These are phyloP conservation scores for Lathyrus aphaca DNA, from an alignment of 306 rosid species.

Conservation along the genomic window DNA sequence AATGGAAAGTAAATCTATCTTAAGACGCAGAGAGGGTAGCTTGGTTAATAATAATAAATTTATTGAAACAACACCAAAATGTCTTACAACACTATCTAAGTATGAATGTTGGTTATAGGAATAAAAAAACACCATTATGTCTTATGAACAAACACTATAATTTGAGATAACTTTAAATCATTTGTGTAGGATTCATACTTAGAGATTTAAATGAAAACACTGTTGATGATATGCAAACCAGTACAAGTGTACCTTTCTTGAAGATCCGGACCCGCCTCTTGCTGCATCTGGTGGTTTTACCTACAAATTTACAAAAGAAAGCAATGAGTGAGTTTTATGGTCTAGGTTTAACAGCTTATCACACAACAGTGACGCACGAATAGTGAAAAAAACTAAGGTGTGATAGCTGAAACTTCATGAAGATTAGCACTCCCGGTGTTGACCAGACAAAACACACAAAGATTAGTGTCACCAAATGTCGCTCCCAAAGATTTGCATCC, in stretches of 20 bases:
- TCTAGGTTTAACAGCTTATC: conserved; percentile 35
- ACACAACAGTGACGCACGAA: neutral
- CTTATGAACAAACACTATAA: neutral
- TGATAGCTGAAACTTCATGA: neutral
- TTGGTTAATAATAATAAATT: conserved; percentile 7
- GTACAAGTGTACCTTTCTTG: conserved; percentile 73
- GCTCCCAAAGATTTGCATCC: too few relatives aligned
- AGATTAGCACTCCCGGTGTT: neutral
- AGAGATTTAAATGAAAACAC: conserved; percentile 30
- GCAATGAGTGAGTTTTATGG: conserved; percentile 1
- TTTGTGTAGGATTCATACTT: neutral
- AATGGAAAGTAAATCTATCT: conserved; percentile 8
- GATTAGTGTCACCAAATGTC: neutral
- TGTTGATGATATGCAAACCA: conserved; percentile 37
- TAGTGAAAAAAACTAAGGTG: conserved; percentile 6
- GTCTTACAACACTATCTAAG: neutral
- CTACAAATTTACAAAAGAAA: conserved; percentile 49
- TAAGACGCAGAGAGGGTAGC: conserved; percentile 7
- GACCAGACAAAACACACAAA: conserved; percentile 6
- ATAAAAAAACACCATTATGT: neutral
- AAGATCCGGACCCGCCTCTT: conserved; percentile 81
- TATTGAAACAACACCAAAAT: conserved; percentile 1
- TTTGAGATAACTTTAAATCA: conserved; percentile 4
- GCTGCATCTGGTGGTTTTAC: conserved; percentile 79
- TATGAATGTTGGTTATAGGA: neutral